Conservation (phyloP, 2,329 filamentous ascomycete species). For the Arthrobotrys sphaeroides region DNA sequence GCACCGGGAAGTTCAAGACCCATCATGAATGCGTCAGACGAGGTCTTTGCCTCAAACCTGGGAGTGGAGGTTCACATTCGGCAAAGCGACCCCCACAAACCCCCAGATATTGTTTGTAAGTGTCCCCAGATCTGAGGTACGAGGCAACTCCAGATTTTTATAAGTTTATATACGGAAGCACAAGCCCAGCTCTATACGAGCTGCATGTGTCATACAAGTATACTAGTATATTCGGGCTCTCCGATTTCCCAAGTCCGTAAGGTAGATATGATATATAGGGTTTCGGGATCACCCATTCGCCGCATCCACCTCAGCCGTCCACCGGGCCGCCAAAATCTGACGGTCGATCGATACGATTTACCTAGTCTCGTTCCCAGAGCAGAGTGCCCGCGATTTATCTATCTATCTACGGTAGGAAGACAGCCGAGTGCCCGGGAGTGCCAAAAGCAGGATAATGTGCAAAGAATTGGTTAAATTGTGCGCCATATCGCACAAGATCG, state of each 20-base stretch:
- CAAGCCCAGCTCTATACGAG: not conserved
- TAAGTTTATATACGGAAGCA: not conserved
- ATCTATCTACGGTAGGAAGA: not conserved
- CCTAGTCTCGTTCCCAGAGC: no score
- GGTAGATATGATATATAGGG: not conserved
- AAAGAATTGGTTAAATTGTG: not conserved
- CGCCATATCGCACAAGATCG: constrained; percentile 11
- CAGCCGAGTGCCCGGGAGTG: not conserved
- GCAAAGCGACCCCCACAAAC: not conserved
- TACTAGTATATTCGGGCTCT: not conserved
- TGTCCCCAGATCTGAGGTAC: no score
- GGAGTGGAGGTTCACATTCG: not conserved
- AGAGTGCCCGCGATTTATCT: no score
- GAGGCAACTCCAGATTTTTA: not conserved
- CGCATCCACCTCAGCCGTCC: not conserved
- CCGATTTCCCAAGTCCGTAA: not conserved
- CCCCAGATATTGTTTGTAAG: not conserved
- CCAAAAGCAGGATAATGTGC: not conserved
- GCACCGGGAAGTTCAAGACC: no score
- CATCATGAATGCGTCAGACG: no score
- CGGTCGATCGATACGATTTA: not conserved
- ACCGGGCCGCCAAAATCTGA: not conserved
- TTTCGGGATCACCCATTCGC: not conserved
- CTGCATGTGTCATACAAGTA: not conserved
- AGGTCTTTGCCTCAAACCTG: no score